A percentile compares a stretch with the other conserved stretches of the same genome.
Conservation (phyloP, 225 moss, liverwort and hornwort species). For the Physcomitrium patens region DNA sequence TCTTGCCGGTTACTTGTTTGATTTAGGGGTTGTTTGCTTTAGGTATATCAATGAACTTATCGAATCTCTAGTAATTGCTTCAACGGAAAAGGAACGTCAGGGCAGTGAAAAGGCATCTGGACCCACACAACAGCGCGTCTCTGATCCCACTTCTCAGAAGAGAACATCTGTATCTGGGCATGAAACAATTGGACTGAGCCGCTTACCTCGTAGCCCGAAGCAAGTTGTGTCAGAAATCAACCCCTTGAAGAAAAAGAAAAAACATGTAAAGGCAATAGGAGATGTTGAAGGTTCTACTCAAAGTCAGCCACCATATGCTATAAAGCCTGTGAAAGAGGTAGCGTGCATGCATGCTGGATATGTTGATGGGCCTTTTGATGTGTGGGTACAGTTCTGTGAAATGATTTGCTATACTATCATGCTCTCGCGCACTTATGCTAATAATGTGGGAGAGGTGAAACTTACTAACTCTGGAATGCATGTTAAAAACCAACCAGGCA, state of each 20-base stretch:
- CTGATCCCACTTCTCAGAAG: slow-evolving; percentile 40
- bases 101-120: slow-evolving; percentile 41
- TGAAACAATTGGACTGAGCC: slow-evolving; percentile 31
- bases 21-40: slow-evolving; percentile 28
- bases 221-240: slow-evolving; percentile 16
- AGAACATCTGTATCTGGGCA: slow-evolving; percentile 36
- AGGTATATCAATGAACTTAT: slow-evolving; percentile 86
- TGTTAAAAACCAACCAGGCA: slow-evolving; percentile 36
- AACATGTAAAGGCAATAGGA: slow-evolving; percentile 19
- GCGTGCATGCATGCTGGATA: slow-evolving; percentile 13
- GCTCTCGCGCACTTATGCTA: not conserved
- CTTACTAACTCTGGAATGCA: slow-evolving; percentile 20
- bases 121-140: slow-evolving; percentile 34
- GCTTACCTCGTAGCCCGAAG: slow-evolving; percentile 24
- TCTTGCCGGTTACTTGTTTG: not conserved
- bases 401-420: slow-evolving; percentile 19
- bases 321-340: slow-evolving; percentile 49
- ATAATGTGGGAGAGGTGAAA: not conserved
- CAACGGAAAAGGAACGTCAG: slow-evolving; percentile 45
- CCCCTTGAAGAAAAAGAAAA: slow-evolving; percentile 28
- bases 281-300: slow-evolving; percentile 28
- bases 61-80: slow-evolving; percentile 55
- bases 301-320: slow-evolving; percentile 30
- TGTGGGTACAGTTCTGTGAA: slow-evolving; percentile 1
- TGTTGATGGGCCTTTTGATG: slow-evolving; percentile 6